Evolutionary conservation across 257 asterid species (phyloP).

Genomic region (Prunella vulgaris): DNA sequence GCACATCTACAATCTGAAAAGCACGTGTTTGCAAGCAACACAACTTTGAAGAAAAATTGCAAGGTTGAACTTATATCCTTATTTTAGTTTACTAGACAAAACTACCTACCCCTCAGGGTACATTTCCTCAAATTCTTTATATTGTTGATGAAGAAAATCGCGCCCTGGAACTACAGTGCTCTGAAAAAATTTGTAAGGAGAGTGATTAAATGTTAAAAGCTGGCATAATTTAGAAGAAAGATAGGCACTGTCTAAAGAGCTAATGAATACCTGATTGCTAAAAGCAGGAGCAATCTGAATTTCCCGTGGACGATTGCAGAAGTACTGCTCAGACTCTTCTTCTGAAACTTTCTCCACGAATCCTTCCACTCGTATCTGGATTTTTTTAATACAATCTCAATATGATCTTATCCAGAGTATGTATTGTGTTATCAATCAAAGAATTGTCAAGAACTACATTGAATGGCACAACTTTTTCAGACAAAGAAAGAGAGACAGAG

Average conservation of each 20-base stretch:
- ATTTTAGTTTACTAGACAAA: neutral
- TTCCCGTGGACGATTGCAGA: slow-evolving; percentile 51
- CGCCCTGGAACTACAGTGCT: slow-evolving; percentile 28
- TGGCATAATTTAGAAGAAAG: neutral
- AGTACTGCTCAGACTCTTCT: slow-evolving; percentile 57
- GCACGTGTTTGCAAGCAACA: neutral
- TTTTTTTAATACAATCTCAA: neutral
- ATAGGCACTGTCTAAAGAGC: neutral
- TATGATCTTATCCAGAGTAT: neutral
- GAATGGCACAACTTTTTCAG: neutral
- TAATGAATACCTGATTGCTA: slow-evolving; percentile 45
- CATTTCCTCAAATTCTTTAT: slow-evolving; percentile 31
- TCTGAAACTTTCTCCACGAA: slow-evolving; percentile 45
- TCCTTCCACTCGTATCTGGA: slow-evolving; percentile 66
- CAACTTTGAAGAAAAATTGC: neutral
- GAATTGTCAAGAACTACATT: neutral
- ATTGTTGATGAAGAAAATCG: slow-evolving; percentile 24
- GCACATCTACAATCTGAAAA: neutral
- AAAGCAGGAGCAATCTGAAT: slow-evolving; percentile 53
- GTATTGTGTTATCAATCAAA: neutral
- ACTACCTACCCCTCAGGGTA: slow-evolving; percentile 30
- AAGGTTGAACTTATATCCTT: neutral
- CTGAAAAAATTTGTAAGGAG: slow-evolving; percentile 21
- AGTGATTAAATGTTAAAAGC: slow-evolving; percentile 3
- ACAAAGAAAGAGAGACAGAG: no score